phyloP scores from a whole-genome alignment of 164 flowering plant genomes.

The grape (Vitis vinifera) region ASM3070453v1 NC_081808.1:5421501-5422000 shows the following conservation, averaged over 20 bases:
- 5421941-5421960: no score
- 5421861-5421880: neutral
- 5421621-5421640: neutral
- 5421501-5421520: neutral
- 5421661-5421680: slow-evolving; percentile 7
- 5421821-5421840: neutral
- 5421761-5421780: neutral
- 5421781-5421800: neutral
- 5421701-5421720: neutral
- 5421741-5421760: no score
- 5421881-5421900: neutral
- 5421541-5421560: neutral
- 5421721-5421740: no score
- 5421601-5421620: neutral
- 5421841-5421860: no score
- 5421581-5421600: neutral
- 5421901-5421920: no score
- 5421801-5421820: neutral
- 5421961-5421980: no score
- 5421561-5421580: neutral
- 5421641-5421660: slow-evolving; percentile 1
- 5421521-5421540: neutral
- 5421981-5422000: no score
- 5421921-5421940: no score
- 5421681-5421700: neutral